Base-by-base conservation (phyloP, 179 eudicot genomes). In the Actinidia chinensis region DNA sequence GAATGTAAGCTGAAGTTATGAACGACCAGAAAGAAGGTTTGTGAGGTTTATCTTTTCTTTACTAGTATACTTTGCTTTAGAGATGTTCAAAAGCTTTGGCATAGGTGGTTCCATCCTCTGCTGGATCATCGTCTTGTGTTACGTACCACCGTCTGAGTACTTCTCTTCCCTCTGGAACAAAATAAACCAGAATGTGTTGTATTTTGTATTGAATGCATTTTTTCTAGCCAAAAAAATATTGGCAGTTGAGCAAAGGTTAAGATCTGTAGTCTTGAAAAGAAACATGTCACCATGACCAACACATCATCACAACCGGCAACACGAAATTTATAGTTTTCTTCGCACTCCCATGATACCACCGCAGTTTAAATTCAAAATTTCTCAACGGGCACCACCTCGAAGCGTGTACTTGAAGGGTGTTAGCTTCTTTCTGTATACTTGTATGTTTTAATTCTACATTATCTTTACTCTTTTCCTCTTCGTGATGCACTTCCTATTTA, bases 21-120 rank as follows among this genome's bases (percentile, higher is more conserved):
- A 60, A 47, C 78, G 28, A 47, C 50, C 63, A 44, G 15, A 64
- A 68, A 40, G 81, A 82, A 82, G 78, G 68, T 78, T 78, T 82
- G 84, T 82, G 81, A 78, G 81, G 84, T 82, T 55, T 68, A 76
- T 73, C 52, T 25, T 54, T 73, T 12, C 64, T 58, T 46, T 10
- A 70, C 5, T 44, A 14, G 20, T 43, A 5, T 25, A 20, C 14
- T 6, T 23, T 23, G n/a, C n/a, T n/a, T n/a, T n/a, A n/a, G n/a
- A n/a, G n/a, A n/a, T n/a, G n/a, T n/a, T n/a, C n/a, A n/a, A n/a
- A n/a, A n/a, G n/a, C n/a, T n/a, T n/a, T n/a, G n/a, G 22, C 20
- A 18, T 2, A 8, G 36, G 25, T 4, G 36, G 70, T 3, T 66
- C 42, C 48, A 17, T 40, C 46, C 46, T 17, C 1, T 12, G 36